These are phyloP conservation scores for Rhodamnia rubescens DNA, from an alignment of 345 rosid species.

Conservation along the genomic window DNA sequence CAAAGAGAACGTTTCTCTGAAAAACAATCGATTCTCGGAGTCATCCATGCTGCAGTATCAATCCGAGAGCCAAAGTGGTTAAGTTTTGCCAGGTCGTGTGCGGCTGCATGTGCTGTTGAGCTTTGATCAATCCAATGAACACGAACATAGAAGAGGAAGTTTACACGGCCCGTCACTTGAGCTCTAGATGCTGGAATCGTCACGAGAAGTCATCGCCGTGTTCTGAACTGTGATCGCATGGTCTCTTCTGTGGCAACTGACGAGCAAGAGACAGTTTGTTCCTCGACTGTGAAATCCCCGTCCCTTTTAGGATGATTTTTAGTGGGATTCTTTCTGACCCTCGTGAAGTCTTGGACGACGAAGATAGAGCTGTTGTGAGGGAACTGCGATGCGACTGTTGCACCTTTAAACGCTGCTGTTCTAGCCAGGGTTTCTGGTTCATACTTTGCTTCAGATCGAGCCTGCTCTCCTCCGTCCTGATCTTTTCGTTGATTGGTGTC, in stretches of 20 bases:
- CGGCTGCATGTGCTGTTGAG: background rate
- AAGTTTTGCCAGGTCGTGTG: background rate
- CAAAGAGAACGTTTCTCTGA: background rate
- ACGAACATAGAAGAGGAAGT: background rate
- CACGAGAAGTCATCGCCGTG: constrained; percentile 38
- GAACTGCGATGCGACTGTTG: background rate
- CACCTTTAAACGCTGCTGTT: constrained; percentile 24
- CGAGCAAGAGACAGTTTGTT: constrained; percentile 8
- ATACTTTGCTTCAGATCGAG: constrained; percentile 13
- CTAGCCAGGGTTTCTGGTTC: constrained; percentile 15
- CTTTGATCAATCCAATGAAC: background rate
- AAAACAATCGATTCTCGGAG: background rate
- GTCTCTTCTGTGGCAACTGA: constrained; percentile 31
- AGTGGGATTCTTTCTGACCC: constrained; percentile 15
- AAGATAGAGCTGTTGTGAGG: background rate
- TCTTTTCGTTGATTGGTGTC: constrained; percentile 27
- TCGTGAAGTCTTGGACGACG: constrained; percentile 14
- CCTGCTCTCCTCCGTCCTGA: constrained; percentile 2
- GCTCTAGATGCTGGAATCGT: background rate
- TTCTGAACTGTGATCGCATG: constrained; percentile 12
- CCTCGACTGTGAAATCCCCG: background rate
- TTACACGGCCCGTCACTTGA: background rate
- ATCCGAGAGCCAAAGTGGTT: background rate
- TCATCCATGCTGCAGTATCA: background rate
- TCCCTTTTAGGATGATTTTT: constrained; percentile 14